Evolutionary conservation across 2,329 filamentous ascomycete species (phyloP).

Genomic region (Xylaria sp.): DNA sequence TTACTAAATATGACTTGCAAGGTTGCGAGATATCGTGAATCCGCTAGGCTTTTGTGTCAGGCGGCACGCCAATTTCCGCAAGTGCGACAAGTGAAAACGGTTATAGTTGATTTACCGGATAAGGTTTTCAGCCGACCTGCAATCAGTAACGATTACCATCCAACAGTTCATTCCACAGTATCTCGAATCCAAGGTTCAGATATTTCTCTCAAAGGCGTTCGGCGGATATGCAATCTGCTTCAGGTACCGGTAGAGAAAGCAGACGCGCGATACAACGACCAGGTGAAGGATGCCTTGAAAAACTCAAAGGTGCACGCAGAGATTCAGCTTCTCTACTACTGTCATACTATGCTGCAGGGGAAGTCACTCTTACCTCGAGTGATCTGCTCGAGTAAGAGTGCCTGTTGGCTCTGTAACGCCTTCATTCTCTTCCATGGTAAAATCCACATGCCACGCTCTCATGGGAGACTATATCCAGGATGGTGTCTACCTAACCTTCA

Average conservation of each 20-base stretch:
- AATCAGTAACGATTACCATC: neutral
- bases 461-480: constrained; percentile 57
- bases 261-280: constrained; percentile 25
- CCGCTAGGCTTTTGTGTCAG: constrained; percentile 50
- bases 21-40: constrained; percentile 53
- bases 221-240: constrained; percentile 17
- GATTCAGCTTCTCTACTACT: constrained; percentile 60
- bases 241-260: constrained; percentile 12
- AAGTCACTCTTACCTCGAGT: constrained; percentile 52
- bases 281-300: constrained; percentile 35
- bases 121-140: constrained; percentile 42
- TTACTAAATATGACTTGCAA: constrained; percentile 51
- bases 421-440: constrained; percentile 57
- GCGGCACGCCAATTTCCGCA: constrained; percentile 48
- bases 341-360: constrained; percentile 48
- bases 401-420: constrained; percentile 63
- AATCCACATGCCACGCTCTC: constrained; percentile 55
- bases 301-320: constrained; percentile 60
- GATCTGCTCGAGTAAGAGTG: constrained; percentile 61
- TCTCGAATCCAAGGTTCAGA: constrained; percentile 3
- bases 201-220: neutral
- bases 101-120: constrained; percentile 47
- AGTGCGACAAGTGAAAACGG: constrained; percentile 46
- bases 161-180: constrained; percentile 19
- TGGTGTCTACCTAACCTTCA: constrained; percentile 56